Percentiles rank a stretch among this genome's conserved stretches.
These are phyloP conservation scores for Tuber aestivum DNA, from an alignment of 495 filamentous ascomycete species.

Conservation along the genomic window DNA sequence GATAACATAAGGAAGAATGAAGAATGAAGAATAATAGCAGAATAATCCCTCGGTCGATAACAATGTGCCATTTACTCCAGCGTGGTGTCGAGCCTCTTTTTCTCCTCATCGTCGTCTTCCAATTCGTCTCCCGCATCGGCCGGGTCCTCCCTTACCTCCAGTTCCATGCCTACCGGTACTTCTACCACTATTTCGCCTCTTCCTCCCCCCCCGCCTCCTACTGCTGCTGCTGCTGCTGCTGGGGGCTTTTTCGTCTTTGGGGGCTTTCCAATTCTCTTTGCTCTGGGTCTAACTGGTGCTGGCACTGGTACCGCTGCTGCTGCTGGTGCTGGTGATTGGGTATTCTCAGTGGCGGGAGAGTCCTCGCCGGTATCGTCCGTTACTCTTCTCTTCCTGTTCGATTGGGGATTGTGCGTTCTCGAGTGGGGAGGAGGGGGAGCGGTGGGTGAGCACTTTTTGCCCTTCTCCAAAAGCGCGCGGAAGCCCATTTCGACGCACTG, in stretches of 20 bases:
- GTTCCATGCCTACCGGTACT: neutral
- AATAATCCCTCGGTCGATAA: neutral
- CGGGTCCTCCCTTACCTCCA: neutral
- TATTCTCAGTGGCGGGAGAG: neutral
- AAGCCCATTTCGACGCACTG: conserved; percentile 33
- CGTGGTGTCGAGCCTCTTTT: neutral
- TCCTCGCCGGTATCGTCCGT: neutral
- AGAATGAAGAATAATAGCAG: neutral
- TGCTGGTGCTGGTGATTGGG: neutral
- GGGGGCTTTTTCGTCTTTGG: neutral
- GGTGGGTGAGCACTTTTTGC: conserved; percentile 8
- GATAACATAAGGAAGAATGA: neutral
- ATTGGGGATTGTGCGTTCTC: neutral
- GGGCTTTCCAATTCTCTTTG: neutral
- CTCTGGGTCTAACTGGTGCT: neutral
- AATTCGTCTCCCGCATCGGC: neutral
- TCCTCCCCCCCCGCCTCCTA: neutral
- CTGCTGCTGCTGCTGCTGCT: neutral
- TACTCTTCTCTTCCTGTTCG: neutral
- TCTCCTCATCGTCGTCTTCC: neutral
- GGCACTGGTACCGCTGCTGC: no score
- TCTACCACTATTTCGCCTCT: neutral
- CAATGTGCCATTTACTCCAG: neutral
- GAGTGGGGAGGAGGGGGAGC: neutral
- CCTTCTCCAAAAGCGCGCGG: conserved; percentile 28